Evolutionary conservation across 192 early-diverging fungal genomes (phyloP).

Genomic region (Radiomyces spectabilis): DNA sequence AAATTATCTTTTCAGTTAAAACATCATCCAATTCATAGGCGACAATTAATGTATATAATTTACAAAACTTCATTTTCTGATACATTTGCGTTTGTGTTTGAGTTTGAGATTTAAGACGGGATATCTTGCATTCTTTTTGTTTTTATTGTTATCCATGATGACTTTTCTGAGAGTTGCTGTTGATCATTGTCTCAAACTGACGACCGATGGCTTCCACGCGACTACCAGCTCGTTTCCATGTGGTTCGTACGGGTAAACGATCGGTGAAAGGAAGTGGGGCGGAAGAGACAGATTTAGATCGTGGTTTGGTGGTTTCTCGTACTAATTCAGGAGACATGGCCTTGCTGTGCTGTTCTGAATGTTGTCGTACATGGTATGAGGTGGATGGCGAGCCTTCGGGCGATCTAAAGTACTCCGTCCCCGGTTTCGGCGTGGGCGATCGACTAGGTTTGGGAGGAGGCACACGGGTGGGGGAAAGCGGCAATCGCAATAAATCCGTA

Average conservation of each 20-base stretch:
- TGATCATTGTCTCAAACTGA: too few species aligned
- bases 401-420: slow-evolving; percentile 4
- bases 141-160: too few species aligned
- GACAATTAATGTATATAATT: too few species aligned
- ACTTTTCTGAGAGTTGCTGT: too few species aligned
- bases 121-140: too few species aligned
- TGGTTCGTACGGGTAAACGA: not conserved
- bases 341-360: slow-evolving; percentile 5
- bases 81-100: too few species aligned
- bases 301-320: slow-evolving; percentile 5
- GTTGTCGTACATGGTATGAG: slow-evolving; percentile 3
- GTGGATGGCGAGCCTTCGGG: not conserved
- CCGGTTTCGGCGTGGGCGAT: slow-evolving; percentile 1
- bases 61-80: too few species aligned
- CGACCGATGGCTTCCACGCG: slow-evolving; percentile 2
- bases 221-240: not conserved
- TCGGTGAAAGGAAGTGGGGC: not conserved
- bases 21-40: too few species aligned
- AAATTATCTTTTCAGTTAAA: too few species aligned
- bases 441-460: slow-evolving; percentile 9
- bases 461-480: not conserved
- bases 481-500: not conserved
- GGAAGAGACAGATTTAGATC: slow-evolving; percentile 22
- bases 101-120: too few species aligned
- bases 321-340: too few species aligned